Evolutionary conservation across 352 stramenopile species (phyloP).

Genomic region (Pythium aristosporum): DNA sequence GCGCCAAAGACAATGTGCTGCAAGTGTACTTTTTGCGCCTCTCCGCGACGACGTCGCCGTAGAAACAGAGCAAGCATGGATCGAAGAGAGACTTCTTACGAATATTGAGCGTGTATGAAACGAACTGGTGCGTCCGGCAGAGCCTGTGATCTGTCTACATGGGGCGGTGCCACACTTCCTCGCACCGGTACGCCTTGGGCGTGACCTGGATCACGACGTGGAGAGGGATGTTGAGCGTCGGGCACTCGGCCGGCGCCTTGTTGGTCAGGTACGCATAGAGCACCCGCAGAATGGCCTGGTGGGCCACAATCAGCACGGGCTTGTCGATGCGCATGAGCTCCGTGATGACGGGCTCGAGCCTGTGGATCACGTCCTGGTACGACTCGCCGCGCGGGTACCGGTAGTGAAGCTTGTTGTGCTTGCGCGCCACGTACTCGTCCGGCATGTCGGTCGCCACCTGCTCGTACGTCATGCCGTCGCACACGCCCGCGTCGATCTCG

Average conservation of each 20-base stretch:
- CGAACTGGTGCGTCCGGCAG: too few species aligned
- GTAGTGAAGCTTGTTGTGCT: conserved; percentile 90
- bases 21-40: conserved; percentile 70
- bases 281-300: conserved; percentile 95
- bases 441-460: conserved; percentile 95
- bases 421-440: conserved; percentile 92
- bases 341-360: conserved; percentile 95
- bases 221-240: conserved; percentile 91
- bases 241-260: conserved; percentile 89
- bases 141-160: conserved; percentile 44
- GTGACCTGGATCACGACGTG: conserved; percentile 96
- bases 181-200: conserved; percentile 93
- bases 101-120: too few species aligned
- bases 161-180: conserved; percentile 91
- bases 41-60: neutral
- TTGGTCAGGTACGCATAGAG: conserved; percentile 97
- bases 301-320: conserved; percentile 91
- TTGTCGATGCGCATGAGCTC: conserved; percentile 96
- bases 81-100: neutral
- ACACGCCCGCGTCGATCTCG: conserved; percentile 96
- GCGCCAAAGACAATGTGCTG: conserved; percentile 56
- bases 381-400: conserved; percentile 93
- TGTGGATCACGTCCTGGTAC: conserved; percentile 97
- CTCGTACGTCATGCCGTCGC: conserved; percentile 97
- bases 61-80: neutral